A percentile compares a stretch with the other conserved stretches of the same genome.
Conservation (phyloP, 768 basidiomycete genomes). For the Leccinum boreale region DNA sequence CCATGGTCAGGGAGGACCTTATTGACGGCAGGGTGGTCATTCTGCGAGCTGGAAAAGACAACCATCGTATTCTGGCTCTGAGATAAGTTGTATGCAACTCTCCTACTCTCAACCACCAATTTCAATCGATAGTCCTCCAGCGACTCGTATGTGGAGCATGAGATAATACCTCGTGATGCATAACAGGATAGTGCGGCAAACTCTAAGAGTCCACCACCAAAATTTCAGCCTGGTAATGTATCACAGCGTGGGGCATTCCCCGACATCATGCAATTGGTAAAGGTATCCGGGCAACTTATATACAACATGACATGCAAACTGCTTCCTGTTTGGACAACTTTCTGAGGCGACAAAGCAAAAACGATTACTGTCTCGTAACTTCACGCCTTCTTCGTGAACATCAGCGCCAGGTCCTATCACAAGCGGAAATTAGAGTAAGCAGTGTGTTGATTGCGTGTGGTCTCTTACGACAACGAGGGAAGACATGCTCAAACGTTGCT, state of each 20-base stretch:
- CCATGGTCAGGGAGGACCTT: conserved; percentile 43
- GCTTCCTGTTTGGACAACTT: not conserved
- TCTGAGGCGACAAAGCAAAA: not conserved
- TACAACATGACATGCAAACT: not conserved
- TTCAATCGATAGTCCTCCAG: not conserved
- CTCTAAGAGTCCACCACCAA: too few relatives aligned
- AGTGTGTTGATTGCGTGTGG: not conserved
- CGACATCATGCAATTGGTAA: not conserved
- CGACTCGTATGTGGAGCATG: not conserved
- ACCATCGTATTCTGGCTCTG: conserved; percentile 53
- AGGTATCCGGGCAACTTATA: not conserved
- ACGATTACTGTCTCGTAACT: not conserved
- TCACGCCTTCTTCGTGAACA: conserved; percentile 5
- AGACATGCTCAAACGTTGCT: conserved; percentile 16
- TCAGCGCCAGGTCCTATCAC: conserved; percentile 24
- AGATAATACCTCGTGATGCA: too few relatives aligned
- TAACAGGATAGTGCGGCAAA: too few relatives aligned
- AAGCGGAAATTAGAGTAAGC: conserved; percentile 1
- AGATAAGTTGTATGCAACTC: conserved; percentile 8
- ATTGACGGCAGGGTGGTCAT: conserved; percentile 62
- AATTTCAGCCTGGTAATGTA: too few relatives aligned
- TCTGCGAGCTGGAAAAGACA: conserved; percentile 73
- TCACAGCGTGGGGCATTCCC: too few relatives aligned
- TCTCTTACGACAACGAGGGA: conserved; percentile 24
- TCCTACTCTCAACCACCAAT: not conserved